Percentiles rank a stretch among this genome's conserved stretches.
Conservation (phyloP, 164 flowering plant species). For the Tetracentron sinense region DNA sequence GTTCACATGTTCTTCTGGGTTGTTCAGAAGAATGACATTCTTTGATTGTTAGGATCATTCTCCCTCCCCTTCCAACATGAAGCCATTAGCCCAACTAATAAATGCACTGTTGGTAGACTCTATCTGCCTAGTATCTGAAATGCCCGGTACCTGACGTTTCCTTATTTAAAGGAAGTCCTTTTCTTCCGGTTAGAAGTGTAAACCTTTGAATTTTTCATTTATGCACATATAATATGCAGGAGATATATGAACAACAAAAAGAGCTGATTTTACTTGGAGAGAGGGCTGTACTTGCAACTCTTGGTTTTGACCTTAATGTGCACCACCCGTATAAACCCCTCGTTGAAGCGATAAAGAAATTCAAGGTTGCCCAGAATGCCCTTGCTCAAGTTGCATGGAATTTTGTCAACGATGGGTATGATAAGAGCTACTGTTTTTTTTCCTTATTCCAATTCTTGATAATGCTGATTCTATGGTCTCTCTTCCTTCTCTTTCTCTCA, state of each 20-base stretch:
- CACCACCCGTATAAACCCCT: conserved; percentile 85
- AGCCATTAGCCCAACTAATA: not conserved
- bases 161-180: not conserved
- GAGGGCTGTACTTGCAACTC: conserved; percentile 80
- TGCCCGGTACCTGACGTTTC: not conserved
- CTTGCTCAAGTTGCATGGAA: conserved; percentile 92
- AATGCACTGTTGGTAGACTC: not conserved
- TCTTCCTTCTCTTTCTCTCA: conserved; percentile 10
- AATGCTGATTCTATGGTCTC: conserved; percentile 6
- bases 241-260: conserved; percentile 74
- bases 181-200: not conserved
- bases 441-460: conserved; percentile 4
- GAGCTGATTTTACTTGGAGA: conserved; percentile 73
- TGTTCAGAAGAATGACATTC: not conserved
- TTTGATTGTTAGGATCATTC: not conserved
- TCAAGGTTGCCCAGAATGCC: conserved; percentile 75
- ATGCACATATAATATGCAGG: conserved; percentile 38
- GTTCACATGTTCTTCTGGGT: not conserved
- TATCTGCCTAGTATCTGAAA: not conserved
- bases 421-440: conserved; percentile 4
- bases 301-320: conserved; percentile 78
- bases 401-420: conserved; percentile 90
- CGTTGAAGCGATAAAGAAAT: conserved; percentile 81
- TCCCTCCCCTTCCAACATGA: not conserved
- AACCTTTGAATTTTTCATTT: not conserved